Evolutionary conservation across 805 yeast species (phyloP), one percentile per base, ranked within the genome.

Genomic region (Saccharomycopsis malanga): DNA sequence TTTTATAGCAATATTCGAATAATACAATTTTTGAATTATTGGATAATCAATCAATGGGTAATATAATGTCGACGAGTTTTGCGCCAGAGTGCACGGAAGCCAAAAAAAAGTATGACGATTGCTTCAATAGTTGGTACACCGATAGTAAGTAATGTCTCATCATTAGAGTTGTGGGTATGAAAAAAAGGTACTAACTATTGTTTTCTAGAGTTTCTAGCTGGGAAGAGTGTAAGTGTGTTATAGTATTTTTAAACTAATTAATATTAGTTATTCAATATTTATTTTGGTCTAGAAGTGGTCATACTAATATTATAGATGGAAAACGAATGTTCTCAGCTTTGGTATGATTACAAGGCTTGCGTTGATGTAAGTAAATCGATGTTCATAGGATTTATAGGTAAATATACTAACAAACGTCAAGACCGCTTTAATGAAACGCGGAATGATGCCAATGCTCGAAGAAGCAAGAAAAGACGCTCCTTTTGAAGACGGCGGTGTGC

Each of bases 71-170:
- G 15, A 73, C 95, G 4, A 87, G 96, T 52, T 85, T 93, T 71
- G 98, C 98, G 32, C 96, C 97, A 22, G 98, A 93, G 67, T 93
- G 98, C 66, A 87, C 95, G 20, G 84, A 79, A 30, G 76, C 83
- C 49, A 93, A 93, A 65, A 78, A 79, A 57, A 77, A 79, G 58
- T 93, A 93, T 60, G 98, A 93, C 61, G 83, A 81, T 58, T 93
- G 98, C 64, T 93, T 93, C 69, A 89, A 88, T 65, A 75, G 76
- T 55, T 89, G 98, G 98, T 93, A 93, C 62, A 81, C 93, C 4
- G 97, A 93, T 57, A 84, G 76, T 72, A 53, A 42, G 75, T 67
- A 9, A 27, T 7, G 30, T 27, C 12, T 12, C 30, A 27, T 27
- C 10, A 9, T 27, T 27, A 27, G 30, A 27, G 30, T 7, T 9